Evolutionary conservation across 169 alveolate species (phyloP), one percentile per base, ranked within the genome.

Genomic region (Sarcocystis neurona): DNA sequence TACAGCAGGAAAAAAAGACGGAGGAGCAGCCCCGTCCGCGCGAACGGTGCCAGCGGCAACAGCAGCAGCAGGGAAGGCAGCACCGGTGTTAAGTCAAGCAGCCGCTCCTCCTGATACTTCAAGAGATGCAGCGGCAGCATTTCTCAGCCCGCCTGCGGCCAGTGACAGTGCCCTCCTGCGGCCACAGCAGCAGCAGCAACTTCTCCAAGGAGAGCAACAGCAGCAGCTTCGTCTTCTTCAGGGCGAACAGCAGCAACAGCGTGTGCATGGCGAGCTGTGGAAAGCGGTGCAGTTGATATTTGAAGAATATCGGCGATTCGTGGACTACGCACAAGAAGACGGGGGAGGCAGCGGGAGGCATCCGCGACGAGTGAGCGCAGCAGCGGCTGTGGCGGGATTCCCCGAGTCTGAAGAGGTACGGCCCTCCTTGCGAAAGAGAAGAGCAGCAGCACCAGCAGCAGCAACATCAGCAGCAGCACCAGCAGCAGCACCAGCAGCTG

Each of bases 371-470:
- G 82, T 72, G 3, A 53, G 82, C n/a, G 82, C 82, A 2, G 6
- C 58, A 2, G 82, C 82, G 82, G 82, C 82, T 37, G 27, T 72
- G 82, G 82, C 34, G 56, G 41, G 34, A 8, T 47, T 56, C 30
- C 56, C 48, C 53, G 82, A 72, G 56, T 56, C 41, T n/a, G 46
- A 27, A 1, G 82, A 32, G 53, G 56, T 32, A 30, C 23, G 82
- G 82, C 23, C 66, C 23, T 53, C 23, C 66, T 53, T 23, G 12
- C 66, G 23, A 15, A 23, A 53, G 66, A 15, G 66, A 53, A 15
- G 66, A 53, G 23, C 30, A 23, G 66, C 66, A 15, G 66, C 12
- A 53, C 30, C 30, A 53, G 12, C 12, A 12, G 30, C 30, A 53
- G 12, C 30, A 53, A 12, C 66, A 53, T 12, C 66, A 53, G 66